Evolutionary conservation across 768 basidiomycete species (phyloP), one percentile per base, ranked within the genome.

Genomic region (Dentipellis fragilis): DNA sequence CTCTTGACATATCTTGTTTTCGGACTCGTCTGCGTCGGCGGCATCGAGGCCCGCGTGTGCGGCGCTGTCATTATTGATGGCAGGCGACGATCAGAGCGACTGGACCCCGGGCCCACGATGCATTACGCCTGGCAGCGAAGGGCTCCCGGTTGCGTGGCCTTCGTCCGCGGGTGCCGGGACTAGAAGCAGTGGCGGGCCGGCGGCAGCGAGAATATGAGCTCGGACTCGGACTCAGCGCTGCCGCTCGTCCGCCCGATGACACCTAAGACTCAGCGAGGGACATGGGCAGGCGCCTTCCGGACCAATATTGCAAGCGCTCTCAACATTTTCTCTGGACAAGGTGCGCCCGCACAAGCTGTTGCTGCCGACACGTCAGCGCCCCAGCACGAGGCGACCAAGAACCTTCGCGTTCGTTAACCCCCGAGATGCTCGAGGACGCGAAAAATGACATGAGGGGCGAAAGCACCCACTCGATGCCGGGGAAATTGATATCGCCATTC

Each of bases 1-100:
- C 1, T 75, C 78, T 8, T 79, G 75, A 5, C 78, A 81, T 51
- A 54, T 70, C 47, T 64, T 55, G 16, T 68, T 23, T 58, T 70
- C 67, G 50, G 68, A 50, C 29, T 45, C 42, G 42, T 45, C 42
- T 12, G 42, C 29, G 29, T 29, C 29, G n/a, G n/a, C n/a, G 29
- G 29, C 29, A 29, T 29, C 29, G 29, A 29, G 29, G 29, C 29
- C 29, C 6, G 29, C 29, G 29, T 29, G 3, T 29, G 29, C 29
- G 29, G 29, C 29, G 29, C 29, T 6, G 29, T 29, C 29, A 6
- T 6, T 29, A 6, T 6, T 29, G 6, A 3, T 29, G 29, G 29
- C 29, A 29, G 29, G 29, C 29, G 29, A 29, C 29, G 6, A 29
- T 29, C 29, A 29, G 29, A 36, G 40, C 3, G 63, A 62, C 16